Evolutionary conservation across 345 rosid species (phyloP).

Genomic region (Salix udensis): DNA sequence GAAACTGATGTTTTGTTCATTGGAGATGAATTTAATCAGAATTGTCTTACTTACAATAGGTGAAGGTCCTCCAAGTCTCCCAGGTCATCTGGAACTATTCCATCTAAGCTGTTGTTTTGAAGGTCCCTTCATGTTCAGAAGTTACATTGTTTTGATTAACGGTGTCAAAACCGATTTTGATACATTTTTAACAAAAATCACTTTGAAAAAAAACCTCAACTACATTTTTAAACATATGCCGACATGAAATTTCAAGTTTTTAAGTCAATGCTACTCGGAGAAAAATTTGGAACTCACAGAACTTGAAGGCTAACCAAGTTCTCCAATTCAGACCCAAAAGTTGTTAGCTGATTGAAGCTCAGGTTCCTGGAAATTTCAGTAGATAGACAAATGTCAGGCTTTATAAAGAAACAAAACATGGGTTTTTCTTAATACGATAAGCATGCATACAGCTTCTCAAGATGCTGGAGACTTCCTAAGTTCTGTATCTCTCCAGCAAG

Average conservation of each 20-base stretch:
- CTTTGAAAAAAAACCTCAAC: too few relatives aligned
- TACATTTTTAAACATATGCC: too few relatives aligned
- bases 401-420: not conserved
- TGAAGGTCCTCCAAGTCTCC: slow-evolving; percentile 68
- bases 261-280: not conserved
- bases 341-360: slow-evolving; percentile 71
- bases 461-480: slow-evolving; percentile 71
- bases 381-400: not conserved
- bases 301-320: slow-evolving; percentile 61
- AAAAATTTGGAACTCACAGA: slow-evolving; percentile 52
- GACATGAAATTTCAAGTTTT: not conserved
- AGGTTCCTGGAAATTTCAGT: slow-evolving; percentile 54
- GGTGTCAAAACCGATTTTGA: too few relatives aligned
- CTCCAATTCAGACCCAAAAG: slow-evolving; percentile 66
- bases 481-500: slow-evolving; percentile 78
- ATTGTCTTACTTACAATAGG: slow-evolving; percentile 54
- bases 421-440: not conserved
- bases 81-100: slow-evolving; percentile 64
- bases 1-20: not conserved
- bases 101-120: slow-evolving; percentile 73
- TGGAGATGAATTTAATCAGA: not conserved
- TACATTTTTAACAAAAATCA: too few relatives aligned
- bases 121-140: slow-evolving; percentile 55
- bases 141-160: not conserved
- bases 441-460: slow-evolving; percentile 60